Base-by-base conservation (phyloP, 352 stramenopile genomes). In the Pythium dissimile region DNA sequence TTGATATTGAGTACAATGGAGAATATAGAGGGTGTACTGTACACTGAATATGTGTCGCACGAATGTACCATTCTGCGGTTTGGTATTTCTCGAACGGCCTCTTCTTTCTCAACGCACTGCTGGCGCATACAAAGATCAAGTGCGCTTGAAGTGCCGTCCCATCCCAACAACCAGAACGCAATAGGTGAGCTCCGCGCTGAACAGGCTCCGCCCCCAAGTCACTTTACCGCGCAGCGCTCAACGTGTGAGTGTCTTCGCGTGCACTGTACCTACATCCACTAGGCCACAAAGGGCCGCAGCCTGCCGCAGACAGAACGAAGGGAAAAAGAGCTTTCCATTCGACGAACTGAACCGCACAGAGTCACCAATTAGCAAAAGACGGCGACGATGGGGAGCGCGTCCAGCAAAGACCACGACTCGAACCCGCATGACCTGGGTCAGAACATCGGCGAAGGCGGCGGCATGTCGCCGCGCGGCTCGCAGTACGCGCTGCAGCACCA, bases 361-460 rank as follows among this genome's bases (percentile, higher is more conserved):
- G n/a, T n/a, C n/a, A n/a, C n/a, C n/a, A n/a, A 35, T 13, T 7
- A 59, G 15, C n/a, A 8, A 15, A 23, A 30, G 37, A 57, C 23
- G 30, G 58, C 50, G 28, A 39, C 32, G 13, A 94, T 94, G 84
- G 84, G 84, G 47, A 94, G 84, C 75, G 81, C 81, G 23, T 90
- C 77, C 30, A 94, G 84, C 64, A 92, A 92, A 60, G 69, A 87
- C 52, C 77, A 86, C 70, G 84, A 94, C 54, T 69, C 76, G 42
- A 88, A 92, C 59, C 84, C 77, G n/a, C 78, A 80, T 41, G 82
- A 92, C 37, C 65, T 94, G 37, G 84, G 84, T 24, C 80, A 77
- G 41, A 80, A 84, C 49, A 58, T 58, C 35, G 50, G 50, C 39
- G 50, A 58, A 15, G 50, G 38, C 57, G 54, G 54, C 62, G 59